Conservation (phyloP, 2,329 filamentous ascomycete genomes). For the Gyromitra esculenta region DNA sequence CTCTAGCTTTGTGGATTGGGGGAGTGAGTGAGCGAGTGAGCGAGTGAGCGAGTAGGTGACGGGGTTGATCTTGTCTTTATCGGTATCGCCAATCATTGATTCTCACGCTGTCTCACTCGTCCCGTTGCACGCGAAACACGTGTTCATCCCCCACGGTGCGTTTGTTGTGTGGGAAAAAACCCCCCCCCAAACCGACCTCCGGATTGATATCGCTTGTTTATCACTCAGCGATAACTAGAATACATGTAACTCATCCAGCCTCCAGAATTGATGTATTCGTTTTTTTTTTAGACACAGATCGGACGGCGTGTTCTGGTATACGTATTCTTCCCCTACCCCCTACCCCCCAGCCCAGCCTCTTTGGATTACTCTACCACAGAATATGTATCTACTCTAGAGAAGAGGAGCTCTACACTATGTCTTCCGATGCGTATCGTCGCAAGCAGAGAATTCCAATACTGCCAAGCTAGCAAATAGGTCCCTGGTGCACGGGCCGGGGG, state of each 20-base stretch:
- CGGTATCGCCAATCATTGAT: slow-evolving; percentile 1
- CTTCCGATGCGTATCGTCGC: background rate
- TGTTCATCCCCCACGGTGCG: background rate
- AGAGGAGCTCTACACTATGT: background rate
- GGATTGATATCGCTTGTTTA: background rate
- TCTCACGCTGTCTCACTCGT: background rate
- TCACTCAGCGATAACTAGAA: background rate
- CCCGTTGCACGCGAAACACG: slow-evolving; percentile 7
- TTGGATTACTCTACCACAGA: background rate
- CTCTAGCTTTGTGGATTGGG: background rate
- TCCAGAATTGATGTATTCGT: background rate
- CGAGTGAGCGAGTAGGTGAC: too few relatives aligned
- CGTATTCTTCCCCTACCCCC: background rate
- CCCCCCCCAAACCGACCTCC: background rate
- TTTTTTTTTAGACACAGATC: background rate
- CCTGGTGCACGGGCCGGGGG: background rate
- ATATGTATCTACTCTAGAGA: too few relatives aligned
- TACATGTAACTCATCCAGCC: background rate
- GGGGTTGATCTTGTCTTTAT: slow-evolving; percentile 4
- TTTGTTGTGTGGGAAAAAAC: too few relatives aligned
- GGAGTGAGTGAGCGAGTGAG: too few relatives aligned
- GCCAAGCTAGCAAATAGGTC: background rate
- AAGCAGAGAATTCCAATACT: background rate
- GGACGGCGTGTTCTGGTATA: background rate
- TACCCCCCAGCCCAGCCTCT: too few relatives aligned